These are phyloP conservation scores for Solanum hybrid DNA, from an alignment of 305 asterid genomes.

Conservation along the genomic window DNA sequence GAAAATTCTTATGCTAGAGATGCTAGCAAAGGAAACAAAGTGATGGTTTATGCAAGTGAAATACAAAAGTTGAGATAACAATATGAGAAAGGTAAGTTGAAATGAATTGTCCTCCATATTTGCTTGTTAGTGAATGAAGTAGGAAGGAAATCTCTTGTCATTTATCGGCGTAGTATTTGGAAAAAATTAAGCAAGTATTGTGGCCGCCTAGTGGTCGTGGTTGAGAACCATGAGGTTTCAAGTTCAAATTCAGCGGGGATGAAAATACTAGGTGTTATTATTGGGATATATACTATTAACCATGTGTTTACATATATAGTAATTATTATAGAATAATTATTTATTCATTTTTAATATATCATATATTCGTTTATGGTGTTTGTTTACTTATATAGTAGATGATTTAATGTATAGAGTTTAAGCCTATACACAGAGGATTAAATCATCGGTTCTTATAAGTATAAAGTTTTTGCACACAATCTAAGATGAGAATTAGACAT, in stretches of 20 bases:
- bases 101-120: not conserved
- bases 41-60: not conserved
- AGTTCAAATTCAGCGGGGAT: not conserved
- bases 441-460: too few species aligned
- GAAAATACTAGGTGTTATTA: not conserved
- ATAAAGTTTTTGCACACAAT: too few species aligned
- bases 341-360: too few species aligned
- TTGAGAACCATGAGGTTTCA: not conserved
- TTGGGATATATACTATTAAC: not conserved
- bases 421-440: too few species aligned
- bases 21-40: not conserved
- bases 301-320: too few species aligned
- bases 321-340: too few species aligned
- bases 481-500: too few species aligned
- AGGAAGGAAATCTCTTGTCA: not conserved
- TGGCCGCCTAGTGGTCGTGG: not conserved
- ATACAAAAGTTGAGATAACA: not conserved
- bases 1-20: not conserved
- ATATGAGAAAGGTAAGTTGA: constrained; percentile 3
- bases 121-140: not conserved
- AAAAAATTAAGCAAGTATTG: not conserved
- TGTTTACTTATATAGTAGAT: too few species aligned
- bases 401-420: too few species aligned
- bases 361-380: too few species aligned
- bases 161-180: not conserved